A percentile compares a stretch with the other conserved stretches of the same genome.
phyloP scores from a whole-genome alignment of 75 land plant species.

The Cupressus sempervirens region DNA sequence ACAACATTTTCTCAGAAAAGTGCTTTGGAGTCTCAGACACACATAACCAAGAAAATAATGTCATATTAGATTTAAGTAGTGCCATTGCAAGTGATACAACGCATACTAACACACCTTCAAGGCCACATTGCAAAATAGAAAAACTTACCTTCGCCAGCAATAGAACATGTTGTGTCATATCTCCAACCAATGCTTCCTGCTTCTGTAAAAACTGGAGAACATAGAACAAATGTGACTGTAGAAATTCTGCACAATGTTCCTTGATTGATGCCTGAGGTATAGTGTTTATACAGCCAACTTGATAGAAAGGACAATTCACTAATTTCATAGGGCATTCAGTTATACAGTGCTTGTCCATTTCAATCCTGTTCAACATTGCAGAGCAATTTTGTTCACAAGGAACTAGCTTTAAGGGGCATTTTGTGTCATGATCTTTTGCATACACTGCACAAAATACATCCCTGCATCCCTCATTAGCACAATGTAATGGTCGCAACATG shows the following conservation, averaged over 20 bases:
- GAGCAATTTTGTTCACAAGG: slow-evolving; percentile 80
- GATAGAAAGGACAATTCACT: slow-evolving; percentile 78
- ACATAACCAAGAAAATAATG: neutral
- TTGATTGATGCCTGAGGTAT: slow-evolving; percentile 49
- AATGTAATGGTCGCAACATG: slow-evolving; percentile 40
- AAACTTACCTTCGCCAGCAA: slow-evolving; percentile 56
- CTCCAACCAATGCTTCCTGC: slow-evolving; percentile 37
- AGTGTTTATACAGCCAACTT: slow-evolving; percentile 56
- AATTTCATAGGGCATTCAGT: slow-evolving; percentile 89
- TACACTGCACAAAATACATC: slow-evolving; percentile 45
- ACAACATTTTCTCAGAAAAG: neutral
- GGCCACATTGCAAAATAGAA: neutral
- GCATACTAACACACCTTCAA: neutral
- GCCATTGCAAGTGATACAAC: neutral
- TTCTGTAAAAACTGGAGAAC: slow-evolving; percentile 53
- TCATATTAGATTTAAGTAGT: neutral
- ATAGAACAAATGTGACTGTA: slow-evolving; percentile 46
- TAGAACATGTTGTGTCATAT: slow-evolving; percentile 31
- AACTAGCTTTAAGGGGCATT: slow-evolving; percentile 70
- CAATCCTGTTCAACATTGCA: slow-evolving; percentile 49
- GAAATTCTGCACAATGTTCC: slow-evolving; percentile 47
- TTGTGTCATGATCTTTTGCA: slow-evolving; percentile 52
- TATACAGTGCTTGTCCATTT: slow-evolving; percentile 85
- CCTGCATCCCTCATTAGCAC: slow-evolving; percentile 68
- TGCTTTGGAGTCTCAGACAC: neutral